phyloP scores from a whole-genome alignment of 345 rosid genomes.

The Carallia pectinifolia region DNA sequence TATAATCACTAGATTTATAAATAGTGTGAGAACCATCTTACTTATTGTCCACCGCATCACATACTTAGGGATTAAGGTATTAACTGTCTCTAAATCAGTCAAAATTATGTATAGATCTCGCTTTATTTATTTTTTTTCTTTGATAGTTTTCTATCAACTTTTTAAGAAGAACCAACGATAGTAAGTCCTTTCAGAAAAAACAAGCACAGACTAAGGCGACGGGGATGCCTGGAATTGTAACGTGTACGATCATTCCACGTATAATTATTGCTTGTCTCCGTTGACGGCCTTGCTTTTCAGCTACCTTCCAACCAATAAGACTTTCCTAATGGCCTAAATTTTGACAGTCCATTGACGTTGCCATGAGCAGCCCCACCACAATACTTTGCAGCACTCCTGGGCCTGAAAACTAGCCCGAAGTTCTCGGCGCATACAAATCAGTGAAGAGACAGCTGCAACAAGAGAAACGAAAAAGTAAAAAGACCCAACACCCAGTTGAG shows the following conservation, averaged over 20 bases:
- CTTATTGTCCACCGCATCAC: too few species aligned
- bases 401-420: slow-evolving; percentile 7
- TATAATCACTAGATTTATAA: too few species aligned
- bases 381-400: slow-evolving; percentile 1
- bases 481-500: too few species aligned
- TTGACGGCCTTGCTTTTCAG: slow-evolving; percentile 20
- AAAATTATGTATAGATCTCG: too few species aligned
- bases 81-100: too few species aligned
- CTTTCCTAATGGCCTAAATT: background rate
- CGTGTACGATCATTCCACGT: slow-evolving; percentile 33
- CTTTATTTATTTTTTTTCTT: too few species aligned
- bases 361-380: background rate
- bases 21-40: too few species aligned
- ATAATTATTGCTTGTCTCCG: background rate
- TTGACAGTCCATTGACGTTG: slow-evolving; percentile 7
- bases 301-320: background rate
- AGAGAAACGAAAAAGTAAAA: background rate
- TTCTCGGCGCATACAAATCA: slow-evolving; percentile 12
- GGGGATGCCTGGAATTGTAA: slow-evolving; percentile 3
- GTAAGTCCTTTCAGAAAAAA: too few species aligned
- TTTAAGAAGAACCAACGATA: too few species aligned
- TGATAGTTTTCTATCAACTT: too few species aligned
- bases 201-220: too few species aligned
- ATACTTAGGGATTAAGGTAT: too few species aligned
- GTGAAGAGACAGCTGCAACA: background rate